These are phyloP conservation scores for rapeseed (Brassica napus) DNA, from an alignment of 345 rosid species.

Conservation along the genomic window Da-Ae NC_063435.1:696501-697000, in stretches of 20 bases:
- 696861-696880: constrained; percentile 56
- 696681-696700: constrained; percentile 71
- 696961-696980: constrained; percentile 60
- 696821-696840: constrained; percentile 44
- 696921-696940: constrained; percentile 76
- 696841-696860: constrained; percentile 23
- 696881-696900: constrained; percentile 58
- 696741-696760: constrained; percentile 81
- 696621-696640: constrained; percentile 92
- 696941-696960: constrained; percentile 63
- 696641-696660: constrained; percentile 88
- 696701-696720: constrained; percentile 99
- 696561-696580: constrained; percentile 4
- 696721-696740: constrained; percentile 97
- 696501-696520: not conserved
- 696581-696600: constrained; percentile 58
- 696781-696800: constrained; percentile 90
- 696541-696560: not conserved
- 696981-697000: constrained; percentile 31
- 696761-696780: constrained; percentile 97
- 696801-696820: constrained; percentile 79
- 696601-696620: constrained; percentile 90
- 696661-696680: constrained; percentile 54
- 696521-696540: not conserved
- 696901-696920: constrained; percentile 67